These are phyloP conservation scores for Scheffersomyces illinoinensis DNA, from an alignment of 1,139 yeast species.

Conservation along the genomic window DNA sequence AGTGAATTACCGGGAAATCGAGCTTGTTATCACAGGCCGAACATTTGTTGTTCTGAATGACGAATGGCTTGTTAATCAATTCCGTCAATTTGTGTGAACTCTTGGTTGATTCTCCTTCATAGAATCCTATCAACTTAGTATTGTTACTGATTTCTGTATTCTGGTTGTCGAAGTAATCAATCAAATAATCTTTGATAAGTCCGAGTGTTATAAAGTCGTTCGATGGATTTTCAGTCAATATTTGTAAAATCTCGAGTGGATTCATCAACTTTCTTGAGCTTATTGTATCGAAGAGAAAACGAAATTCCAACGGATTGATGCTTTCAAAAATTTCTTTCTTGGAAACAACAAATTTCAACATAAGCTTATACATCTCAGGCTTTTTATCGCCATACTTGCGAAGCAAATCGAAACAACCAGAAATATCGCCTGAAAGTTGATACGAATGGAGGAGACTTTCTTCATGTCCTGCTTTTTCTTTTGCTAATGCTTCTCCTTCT, in stretches of 20 bases:
- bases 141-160: conserved; percentile 70
- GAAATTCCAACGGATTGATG: conserved; percentile 56
- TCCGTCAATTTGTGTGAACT: conserved; percentile 56
- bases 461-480: conserved; percentile 50
- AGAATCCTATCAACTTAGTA: conserved; percentile 63
- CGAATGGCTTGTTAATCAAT: conserved; percentile 54
- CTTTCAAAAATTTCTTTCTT: conserved; percentile 51
- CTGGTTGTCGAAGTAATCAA: conserved; percentile 61
- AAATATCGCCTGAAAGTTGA: conserved; percentile 57
- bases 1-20: conserved; percentile 81
- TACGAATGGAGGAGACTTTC: conserved; percentile 67
- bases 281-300: conserved; percentile 52
- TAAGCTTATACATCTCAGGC: conserved; percentile 65
- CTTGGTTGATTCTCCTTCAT: conserved; percentile 63
- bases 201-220: conserved; percentile 74
- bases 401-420: conserved; percentile 57
- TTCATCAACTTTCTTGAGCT: conserved; percentile 58
- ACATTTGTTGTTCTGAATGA: conserved; percentile 72
- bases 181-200: conserved; percentile 65
- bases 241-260: conserved; percentile 74
- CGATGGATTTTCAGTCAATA: conserved; percentile 46
- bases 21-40: conserved; percentile 66
- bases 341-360: conserved; percentile 67
- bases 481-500: conserved; percentile 44
- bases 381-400: conserved; percentile 61